Evolutionary conservation across 768 basidiomycete species (phyloP).

Genomic region (Podaxis sp.): DNA sequence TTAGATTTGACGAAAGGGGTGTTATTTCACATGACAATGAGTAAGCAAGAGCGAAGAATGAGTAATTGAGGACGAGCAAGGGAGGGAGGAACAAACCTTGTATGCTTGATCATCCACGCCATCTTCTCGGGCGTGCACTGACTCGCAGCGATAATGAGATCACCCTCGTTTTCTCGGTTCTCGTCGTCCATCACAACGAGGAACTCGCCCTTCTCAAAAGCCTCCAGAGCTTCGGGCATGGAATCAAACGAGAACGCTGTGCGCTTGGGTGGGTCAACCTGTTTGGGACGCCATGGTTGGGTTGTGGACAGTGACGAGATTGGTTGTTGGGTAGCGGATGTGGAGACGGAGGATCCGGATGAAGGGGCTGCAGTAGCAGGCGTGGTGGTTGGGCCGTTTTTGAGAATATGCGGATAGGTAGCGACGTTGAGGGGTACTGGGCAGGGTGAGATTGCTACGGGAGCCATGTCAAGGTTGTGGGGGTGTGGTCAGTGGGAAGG

Average conservation of each 20-base stretch:
- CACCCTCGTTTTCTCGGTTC: slow-evolving; percentile 93
- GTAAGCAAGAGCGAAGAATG: not conserved
- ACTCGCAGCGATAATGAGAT: slow-evolving; percentile 84
- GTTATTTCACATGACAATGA: slow-evolving; percentile 1
- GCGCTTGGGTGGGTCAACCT: slow-evolving; percentile 25
- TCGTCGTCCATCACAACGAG: slow-evolving; percentile 98
- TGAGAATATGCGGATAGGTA: slow-evolving; percentile 7
- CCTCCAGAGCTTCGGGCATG: slow-evolving; percentile 73
- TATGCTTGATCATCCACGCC: slow-evolving; percentile 98
- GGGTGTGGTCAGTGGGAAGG: slow-evolving; percentile 6
- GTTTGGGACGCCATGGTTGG: slow-evolving; percentile 32
- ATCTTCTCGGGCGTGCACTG: slow-evolving; percentile 92
- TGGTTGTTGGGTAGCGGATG: slow-evolving; percentile 14
- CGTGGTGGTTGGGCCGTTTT: slow-evolving; percentile 12
- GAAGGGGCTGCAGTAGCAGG: slow-evolving; percentile 5
- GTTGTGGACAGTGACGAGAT: slow-evolving; percentile 3
- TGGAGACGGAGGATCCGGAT: slow-evolving; percentile 13
- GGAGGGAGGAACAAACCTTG: slow-evolving; percentile 56
- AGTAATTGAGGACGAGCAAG: not conserved
- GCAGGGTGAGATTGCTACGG: slow-evolving; percentile 21
- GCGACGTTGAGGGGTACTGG: not conserved
- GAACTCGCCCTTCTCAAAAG: slow-evolving; percentile 80
- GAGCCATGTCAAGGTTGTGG: slow-evolving; percentile 23
- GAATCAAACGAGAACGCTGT: slow-evolving; percentile 67
- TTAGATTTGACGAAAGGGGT: not conserved